These are phyloP conservation scores for Eutypella sp. DNA, from an alignment of 2,329 filamentous ascomycete species.

Conservation along the genomic window DNA sequence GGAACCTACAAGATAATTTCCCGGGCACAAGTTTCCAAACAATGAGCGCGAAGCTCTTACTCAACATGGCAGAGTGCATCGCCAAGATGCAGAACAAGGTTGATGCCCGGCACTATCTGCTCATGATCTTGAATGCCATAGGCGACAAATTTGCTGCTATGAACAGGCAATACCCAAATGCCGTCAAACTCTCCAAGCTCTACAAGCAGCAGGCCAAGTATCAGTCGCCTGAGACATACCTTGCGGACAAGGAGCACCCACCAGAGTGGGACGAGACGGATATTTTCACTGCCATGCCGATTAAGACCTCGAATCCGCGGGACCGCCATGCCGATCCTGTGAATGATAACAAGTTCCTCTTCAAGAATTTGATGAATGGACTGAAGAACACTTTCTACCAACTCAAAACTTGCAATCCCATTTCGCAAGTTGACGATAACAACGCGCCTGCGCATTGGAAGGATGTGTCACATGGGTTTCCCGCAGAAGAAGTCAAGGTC, in stretches of 20 bases:
- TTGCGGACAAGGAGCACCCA: conserved; percentile 72
- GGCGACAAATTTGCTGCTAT: conserved; percentile 97
- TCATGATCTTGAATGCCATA: conserved; percentile 97
- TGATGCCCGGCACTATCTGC: conserved; percentile 89
- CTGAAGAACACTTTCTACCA: conserved; percentile 97
- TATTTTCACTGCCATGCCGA: conserved; percentile 92
- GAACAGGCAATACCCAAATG: conserved; percentile 94
- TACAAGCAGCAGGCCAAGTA: conserved; percentile 66
- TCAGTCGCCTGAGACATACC: conserved; percentile 65
- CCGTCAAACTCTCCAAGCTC: conserved; percentile 82
- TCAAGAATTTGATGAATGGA: conserved; percentile 92
- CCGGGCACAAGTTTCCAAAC: conserved; percentile 98
- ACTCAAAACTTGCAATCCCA: conserved; percentile 81
- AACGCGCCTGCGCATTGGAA: conserved; percentile 87
- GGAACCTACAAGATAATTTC: conserved; percentile 90
- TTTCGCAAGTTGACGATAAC: conserved; percentile 64
- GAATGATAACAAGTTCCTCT: conserved; percentile 94
- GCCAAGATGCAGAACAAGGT: conserved; percentile 89
- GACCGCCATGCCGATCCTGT: conserved; percentile 88
- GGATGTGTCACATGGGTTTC: conserved; percentile 93
- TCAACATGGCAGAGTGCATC: conserved; percentile 99
- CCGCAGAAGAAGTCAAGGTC: conserved; percentile 92
- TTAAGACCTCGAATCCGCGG: conserved; percentile 87
- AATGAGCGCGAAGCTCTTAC: conserved; percentile 93
- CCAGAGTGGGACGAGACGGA: conserved; percentile 98